Evolutionary conservation across 768 basidiomycete species (phyloP), one percentile per base, ranked within the genome.

Genomic region (Cystobasidium tubakii): DNA sequence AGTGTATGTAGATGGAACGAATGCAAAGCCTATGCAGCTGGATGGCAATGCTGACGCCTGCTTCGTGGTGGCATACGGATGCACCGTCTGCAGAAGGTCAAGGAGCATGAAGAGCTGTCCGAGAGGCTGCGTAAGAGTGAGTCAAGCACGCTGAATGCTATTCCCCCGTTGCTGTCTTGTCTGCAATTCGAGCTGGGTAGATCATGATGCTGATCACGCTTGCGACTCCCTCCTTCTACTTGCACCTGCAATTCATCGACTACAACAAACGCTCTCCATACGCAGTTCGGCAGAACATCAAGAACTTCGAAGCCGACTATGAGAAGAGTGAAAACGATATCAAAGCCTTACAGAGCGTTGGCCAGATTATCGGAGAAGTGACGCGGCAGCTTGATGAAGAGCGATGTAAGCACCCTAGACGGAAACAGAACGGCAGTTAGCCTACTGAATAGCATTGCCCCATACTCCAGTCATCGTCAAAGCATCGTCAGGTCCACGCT

Each of bases 361-460:
- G 96, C 34, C 96, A 99, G 83, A 97, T 99, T 76, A 95, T 99
- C 70, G 96, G 92, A 75, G 96, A 99, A 83, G 92, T 99, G 72
- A 89, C 98, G 88, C 97, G 97, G 82, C 94, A 99, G 81, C 84
- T 99, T 12, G 96, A 98, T 79, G 92, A 96, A 75, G 95, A 98
- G 82, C 86, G 96, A 82, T 98, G 95, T 95, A 79, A 79, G 91
- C 53, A 60, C 44, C 25, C 19, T 3, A 33, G 25, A 23, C 29
- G 29, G 23, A 25, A 44, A 73, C 33, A 27, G 62, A 7, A 3
- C 17, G 21, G 7, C 15, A 29, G 31, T 27, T 42, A 13, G 21
- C 31, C 23, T 2, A 31, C 12, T 25, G 25, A 25, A 34, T 1
- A 6, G 19, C n/a, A 7, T 25, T 33, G 23, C 2, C 0, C 9